These are phyloP conservation scores for Cubamyces lactineus DNA, from an alignment of 768 basidiomycete genomes.

Conservation along the genomic window DNA sequence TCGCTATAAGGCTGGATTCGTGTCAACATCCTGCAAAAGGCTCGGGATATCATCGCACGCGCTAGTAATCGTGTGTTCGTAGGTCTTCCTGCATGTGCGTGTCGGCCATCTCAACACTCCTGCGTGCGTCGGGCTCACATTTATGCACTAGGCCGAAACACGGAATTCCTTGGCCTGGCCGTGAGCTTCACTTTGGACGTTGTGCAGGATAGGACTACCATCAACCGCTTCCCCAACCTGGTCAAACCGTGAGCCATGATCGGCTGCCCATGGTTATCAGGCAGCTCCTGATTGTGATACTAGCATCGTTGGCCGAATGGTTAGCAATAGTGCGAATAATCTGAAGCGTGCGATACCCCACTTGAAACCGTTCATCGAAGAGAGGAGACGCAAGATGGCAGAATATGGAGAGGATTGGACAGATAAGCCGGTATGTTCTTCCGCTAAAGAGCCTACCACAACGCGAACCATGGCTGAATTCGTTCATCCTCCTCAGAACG, in stretches of 20 bases:
- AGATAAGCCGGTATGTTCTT: conserved; percentile 36
- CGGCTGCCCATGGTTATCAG: too few relatives aligned
- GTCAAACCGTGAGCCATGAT: conserved; percentile 34
- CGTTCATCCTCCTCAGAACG: conserved; percentile 4
- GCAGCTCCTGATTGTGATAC: too few relatives aligned
- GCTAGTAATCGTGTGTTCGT: conserved; percentile 51
- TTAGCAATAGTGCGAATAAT: background rate
- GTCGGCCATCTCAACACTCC: too few relatives aligned
- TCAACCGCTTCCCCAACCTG: conserved; percentile 38
- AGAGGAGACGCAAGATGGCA: conserved; percentile 31
- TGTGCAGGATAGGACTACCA: conserved; percentile 26
- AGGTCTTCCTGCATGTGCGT: conserved; percentile 49
- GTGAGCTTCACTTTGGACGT: conserved; percentile 38
- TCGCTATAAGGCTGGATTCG: conserved; percentile 42
- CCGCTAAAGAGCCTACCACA: background rate
- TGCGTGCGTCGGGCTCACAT: background rate
- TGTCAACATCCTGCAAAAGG: conserved; percentile 32
- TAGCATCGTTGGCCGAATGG: background rate
- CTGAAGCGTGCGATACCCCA: conserved; percentile 17
- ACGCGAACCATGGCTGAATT: conserved; percentile 19
- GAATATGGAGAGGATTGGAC: conserved; percentile 33
- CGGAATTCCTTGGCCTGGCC: background rate
- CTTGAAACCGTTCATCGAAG: conserved; percentile 38
- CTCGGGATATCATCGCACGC: conserved; percentile 43
- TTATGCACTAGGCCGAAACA: background rate